A percentile compares a stretch with the other conserved stretches of the same genome.
Evolutionary conservation across 768 basidiomycete genomes (phyloP).

Genomic region (Leccinum barrowsii): DNA sequence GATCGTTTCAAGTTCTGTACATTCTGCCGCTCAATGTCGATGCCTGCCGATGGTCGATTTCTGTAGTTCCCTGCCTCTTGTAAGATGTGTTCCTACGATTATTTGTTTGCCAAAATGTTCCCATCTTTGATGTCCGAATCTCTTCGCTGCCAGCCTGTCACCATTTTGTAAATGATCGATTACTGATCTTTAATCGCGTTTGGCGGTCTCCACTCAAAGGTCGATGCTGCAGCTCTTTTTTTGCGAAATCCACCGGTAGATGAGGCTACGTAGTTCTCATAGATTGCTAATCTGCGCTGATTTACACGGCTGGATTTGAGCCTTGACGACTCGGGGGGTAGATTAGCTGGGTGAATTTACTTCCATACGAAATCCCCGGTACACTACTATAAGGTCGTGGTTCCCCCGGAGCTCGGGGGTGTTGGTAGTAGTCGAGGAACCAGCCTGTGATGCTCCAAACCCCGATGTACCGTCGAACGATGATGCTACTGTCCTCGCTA

Average conservation of each 20-base stretch:
- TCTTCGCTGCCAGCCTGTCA: background rate
- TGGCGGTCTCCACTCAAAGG: background rate
- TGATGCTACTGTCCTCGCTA: background rate
- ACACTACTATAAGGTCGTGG: background rate
- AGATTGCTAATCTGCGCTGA: too few relatives aligned
- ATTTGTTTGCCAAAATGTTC: background rate
- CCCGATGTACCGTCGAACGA: background rate
- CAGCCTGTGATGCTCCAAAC: background rate
- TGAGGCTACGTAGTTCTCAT: too few relatives aligned
- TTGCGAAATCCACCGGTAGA: too few relatives aligned
- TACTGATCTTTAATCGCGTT: background rate
- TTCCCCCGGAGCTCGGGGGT: background rate
- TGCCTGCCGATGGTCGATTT: constrained; percentile 7
- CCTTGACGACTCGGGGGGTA: too few relatives aligned
- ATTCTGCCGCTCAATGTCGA: background rate
- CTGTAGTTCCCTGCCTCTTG: constrained; percentile 6
- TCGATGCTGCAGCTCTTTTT: background rate
- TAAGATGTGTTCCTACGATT: background rate
- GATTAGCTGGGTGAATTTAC: too few relatives aligned
- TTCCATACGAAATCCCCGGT: too few relatives aligned
- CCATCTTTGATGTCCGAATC: too few relatives aligned
- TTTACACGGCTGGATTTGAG: too few relatives aligned
- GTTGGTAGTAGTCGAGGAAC: background rate
- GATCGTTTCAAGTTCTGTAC: constrained; percentile 5
- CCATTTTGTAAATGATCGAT: background rate